These are phyloP conservation scores for sorghum (Sorghum bicolor) DNA, from an alignment of 176 grass and related monocot species.

Conservation along the genomic window Sorghum_bicolor_NCBIv3 NC_012877.2:61326501-61327000, in stretches of 20 bases:
- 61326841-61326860: conserved; percentile 10
- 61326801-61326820: not conserved
- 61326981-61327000: not conserved
- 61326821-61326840: not conserved
- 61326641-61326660: not conserved
- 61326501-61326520: not conserved
- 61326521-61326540: not conserved
- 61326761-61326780: not conserved
- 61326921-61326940: not conserved
- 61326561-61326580: conserved; percentile 66
- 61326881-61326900: not conserved
- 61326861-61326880: not conserved
- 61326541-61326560: conserved; percentile 58
- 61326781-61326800: not conserved
- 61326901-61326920: accelerated
- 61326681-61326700: not conserved
- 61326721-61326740: not conserved
- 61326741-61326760: not conserved
- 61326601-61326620: not conserved
- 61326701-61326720: not conserved
- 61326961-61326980: not conserved
- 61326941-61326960: accelerated
- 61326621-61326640: too few species aligned
- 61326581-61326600: conserved; percentile 51
- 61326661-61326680: too few species aligned